Conservation (phyloP, 805 yeast species). For the Wickerhamomyces sydowiorum region DNA sequence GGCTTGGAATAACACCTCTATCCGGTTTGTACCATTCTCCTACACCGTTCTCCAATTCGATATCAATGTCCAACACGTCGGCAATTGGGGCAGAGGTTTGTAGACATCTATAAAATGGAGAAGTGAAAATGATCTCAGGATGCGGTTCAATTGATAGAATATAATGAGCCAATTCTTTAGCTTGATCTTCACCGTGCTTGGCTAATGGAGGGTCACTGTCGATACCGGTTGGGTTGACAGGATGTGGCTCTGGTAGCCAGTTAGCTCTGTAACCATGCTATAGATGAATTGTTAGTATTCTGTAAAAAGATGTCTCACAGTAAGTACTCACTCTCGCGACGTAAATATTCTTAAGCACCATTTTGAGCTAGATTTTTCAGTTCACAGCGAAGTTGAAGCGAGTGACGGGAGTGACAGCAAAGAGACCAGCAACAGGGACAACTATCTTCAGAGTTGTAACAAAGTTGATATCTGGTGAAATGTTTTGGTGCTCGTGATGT, state of each 20-base stretch:
- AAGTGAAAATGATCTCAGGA: conserved; percentile 67
- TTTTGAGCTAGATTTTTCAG: conserved; percentile 14
- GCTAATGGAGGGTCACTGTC: conserved; percentile 88
- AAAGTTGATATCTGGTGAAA: too few relatives aligned
- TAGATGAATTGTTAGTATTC: not conserved
- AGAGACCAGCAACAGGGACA: too few relatives aligned
- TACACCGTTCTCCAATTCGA: conserved; percentile 72
- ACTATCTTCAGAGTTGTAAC: too few relatives aligned
- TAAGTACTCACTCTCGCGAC: conserved; percentile 45
- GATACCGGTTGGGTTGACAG: conserved; percentile 81
- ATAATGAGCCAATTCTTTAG: conserved; percentile 67
- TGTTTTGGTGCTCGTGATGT: not conserved
- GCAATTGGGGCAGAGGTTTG: conserved; percentile 77
- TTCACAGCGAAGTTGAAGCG: not conserved
- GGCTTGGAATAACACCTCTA: conserved; percentile 62
- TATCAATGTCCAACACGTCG: conserved; percentile 46
- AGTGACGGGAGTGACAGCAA: not conserved
- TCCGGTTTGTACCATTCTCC: conserved; percentile 90
- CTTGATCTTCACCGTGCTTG: conserved; percentile 83
- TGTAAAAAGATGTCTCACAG: not conserved
- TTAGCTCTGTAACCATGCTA: conserved; percentile 86
- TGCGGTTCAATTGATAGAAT: conserved; percentile 44
- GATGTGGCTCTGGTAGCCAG: conserved; percentile 71
- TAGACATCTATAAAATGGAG: conserved; percentile 88
- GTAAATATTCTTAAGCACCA: conserved; percentile 54